Evolutionary conservation across 345 rosid genomes (phyloP), one percentile per base, ranked within the genome.

Genomic region (Salix viminalis): DNA sequence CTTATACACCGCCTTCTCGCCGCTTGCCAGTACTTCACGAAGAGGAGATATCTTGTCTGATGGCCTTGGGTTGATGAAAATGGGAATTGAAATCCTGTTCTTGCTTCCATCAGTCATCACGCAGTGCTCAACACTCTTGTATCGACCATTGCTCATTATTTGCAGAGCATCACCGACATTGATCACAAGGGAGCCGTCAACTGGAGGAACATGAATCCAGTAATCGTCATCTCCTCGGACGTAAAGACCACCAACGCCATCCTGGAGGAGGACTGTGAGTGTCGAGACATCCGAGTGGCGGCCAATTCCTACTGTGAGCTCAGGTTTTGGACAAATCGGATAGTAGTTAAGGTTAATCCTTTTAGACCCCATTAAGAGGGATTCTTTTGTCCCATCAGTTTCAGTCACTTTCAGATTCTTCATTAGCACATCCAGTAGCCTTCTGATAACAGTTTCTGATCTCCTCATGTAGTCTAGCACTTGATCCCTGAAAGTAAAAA

Each of bases 251-350:
- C 90, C 88, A 5, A 85, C 66, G 13, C 74, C 82, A 34, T 85
- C 85, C 60, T 87, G 88, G 18, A 83, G 79, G 42, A 87, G 87
- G 46, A 80, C 61, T 21, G 88, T 85, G 73, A 83, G 79, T 0
- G 83, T 66, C 2, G 85, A 83, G 48, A 83, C 78, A 69, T 87
- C 88, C 2, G 86, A 83, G 73, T 85, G 88, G 7, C 84, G 85
- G 14, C 83, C 81, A 52, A 82, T 81, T 6, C 90, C 88, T 1
- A 82, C 87, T 6, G 86, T 81, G 52, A 81, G 81, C 71, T 85
- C 90, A 30, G 88, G 89, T 66, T 81, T 81, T 24, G 83, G 89
- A 18, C 88, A 87, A 54, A 66, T 79, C 1, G 89, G 86, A 14
- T 85, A 85, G 78, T 83, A 84, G 80, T 85, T 83, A 1, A 81